phyloP scores from a whole-genome alignment of 345 rosid genomes.

The Hevea brasiliensis region DNA sequence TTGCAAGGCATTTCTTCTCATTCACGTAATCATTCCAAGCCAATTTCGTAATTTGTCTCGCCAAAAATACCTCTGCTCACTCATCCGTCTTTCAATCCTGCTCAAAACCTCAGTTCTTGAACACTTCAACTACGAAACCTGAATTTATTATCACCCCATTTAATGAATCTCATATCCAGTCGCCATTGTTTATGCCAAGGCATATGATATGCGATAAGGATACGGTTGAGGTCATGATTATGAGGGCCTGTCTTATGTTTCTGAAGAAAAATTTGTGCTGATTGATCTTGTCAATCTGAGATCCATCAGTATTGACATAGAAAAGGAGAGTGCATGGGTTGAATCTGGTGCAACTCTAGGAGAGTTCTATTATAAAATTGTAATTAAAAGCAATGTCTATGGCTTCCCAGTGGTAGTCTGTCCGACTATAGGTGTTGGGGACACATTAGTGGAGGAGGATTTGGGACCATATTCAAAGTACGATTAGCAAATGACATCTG shows the following conservation, averaged over 20 bases:
- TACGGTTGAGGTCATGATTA: slow-evolving; percentile 21
- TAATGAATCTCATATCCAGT: slow-evolving; percentile 10
- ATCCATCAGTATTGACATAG: slow-evolving; percentile 7
- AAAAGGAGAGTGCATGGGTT: slow-evolving; percentile 13
- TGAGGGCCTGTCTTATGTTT: slow-evolving; percentile 18
- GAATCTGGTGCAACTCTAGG: slow-evolving; percentile 18
- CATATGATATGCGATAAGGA: slow-evolving; percentile 4
- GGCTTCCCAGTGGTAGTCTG: slow-evolving; percentile 17
- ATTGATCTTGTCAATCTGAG: slow-evolving; percentile 11
- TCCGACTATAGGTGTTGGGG: slow-evolving; percentile 12
- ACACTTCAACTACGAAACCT: slow-evolving; percentile 16
- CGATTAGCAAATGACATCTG: slow-evolving; percentile 9
- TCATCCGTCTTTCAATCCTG: slow-evolving; percentile 17
- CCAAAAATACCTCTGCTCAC: slow-evolving; percentile 3
- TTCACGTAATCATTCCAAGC: slow-evolving; percentile 8
- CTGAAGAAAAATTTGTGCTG: not conserved
- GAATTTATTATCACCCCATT: slow-evolving; percentile 12
- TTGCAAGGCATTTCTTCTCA: slow-evolving; percentile 21
- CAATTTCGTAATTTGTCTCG: slow-evolving; percentile 15
- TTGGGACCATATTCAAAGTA: slow-evolving; percentile 9
- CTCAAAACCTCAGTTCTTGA: slow-evolving; percentile 27
- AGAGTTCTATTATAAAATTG: slow-evolving; percentile 17
- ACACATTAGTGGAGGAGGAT: slow-evolving; percentile 25
- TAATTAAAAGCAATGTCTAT: slow-evolving; percentile 10
- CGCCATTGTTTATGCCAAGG: slow-evolving; percentile 2